Evolutionary conservation across 306 rosid genomes (phyloP).

Genomic region (Alnus rubra): DNA sequence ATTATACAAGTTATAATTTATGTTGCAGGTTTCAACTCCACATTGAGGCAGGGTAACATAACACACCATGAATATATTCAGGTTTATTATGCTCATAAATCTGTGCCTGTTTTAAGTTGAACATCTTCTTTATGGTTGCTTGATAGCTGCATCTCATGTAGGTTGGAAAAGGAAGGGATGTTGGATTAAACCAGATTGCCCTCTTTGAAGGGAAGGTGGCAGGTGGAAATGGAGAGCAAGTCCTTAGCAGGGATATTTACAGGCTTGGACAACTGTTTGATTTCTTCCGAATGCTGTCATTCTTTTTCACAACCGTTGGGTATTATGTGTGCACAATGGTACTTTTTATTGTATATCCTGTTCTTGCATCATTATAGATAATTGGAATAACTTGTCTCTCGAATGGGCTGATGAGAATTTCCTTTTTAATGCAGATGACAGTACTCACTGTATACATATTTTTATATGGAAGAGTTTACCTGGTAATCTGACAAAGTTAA

Average conservation of each 20-base stretch:
- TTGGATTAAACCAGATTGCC: conserved; percentile 97
- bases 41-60: conserved; percentile 89
- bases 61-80: conserved; percentile 97
- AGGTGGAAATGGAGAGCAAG: conserved; percentile 99
- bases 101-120: conserved; percentile 25
- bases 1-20: neutral
- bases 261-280: conserved; percentile 92
- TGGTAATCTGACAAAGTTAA: conserved; percentile 54
- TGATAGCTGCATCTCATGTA: conserved; percentile 39
- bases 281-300: conserved; percentile 96
- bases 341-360: conserved; percentile 15
- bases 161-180: conserved; percentile 99
- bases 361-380: neutral
- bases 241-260: conserved; percentile 91
- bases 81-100: conserved; percentile 45
- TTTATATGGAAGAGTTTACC: conserved; percentile 87
- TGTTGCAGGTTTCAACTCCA: conserved; percentile 90
- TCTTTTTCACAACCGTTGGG: conserved; percentile 93
- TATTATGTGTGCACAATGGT: conserved; percentile 97
- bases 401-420: conserved; percentile 18
- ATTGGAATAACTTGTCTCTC: conserved; percentile 2
- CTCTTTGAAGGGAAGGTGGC: conserved; percentile 99
- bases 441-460: conserved; percentile 87
- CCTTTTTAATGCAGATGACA: conserved; percentile 76
- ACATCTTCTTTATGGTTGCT: conserved; percentile 20